These are phyloP conservation scores for Globisporangium parvum DNA, from an alignment of 352 stramenopile genomes.

Conservation along the genomic window DNA sequence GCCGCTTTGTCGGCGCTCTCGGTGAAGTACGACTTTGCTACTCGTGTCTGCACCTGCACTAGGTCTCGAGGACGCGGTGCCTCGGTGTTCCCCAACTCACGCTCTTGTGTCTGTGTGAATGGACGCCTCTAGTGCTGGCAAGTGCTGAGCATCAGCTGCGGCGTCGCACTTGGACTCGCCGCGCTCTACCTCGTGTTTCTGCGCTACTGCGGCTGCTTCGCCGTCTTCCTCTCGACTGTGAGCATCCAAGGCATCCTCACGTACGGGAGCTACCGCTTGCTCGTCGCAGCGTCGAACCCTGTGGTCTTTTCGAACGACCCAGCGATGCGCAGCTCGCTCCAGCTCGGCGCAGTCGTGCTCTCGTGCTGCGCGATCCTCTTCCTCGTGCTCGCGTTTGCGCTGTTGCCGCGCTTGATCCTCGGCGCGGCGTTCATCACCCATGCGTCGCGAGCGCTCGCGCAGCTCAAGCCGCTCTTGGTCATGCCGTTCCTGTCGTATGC, in stretches of 20 bases:
- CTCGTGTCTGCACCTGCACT: too few relatives aligned
- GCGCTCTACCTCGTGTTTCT: slow-evolving; percentile 67
- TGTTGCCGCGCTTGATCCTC: slow-evolving; percentile 59
- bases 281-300: slow-evolving; percentile 43
- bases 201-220: slow-evolving; percentile 73
- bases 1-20: too few relatives aligned
- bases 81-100: too few relatives aligned
- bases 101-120: too few relatives aligned
- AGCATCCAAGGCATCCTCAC: slow-evolving; percentile 55
- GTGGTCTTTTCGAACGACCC: slow-evolving; percentile 51
- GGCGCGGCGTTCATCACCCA: slow-evolving; percentile 76
- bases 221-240: slow-evolving; percentile 56
- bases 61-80: too few relatives aligned
- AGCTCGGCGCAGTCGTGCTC: slow-evolving; percentile 51
- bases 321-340: slow-evolving; percentile 59
- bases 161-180: slow-evolving; percentile 49
- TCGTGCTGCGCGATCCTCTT: slow-evolving; percentile 62
- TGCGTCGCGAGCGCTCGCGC: slow-evolving; percentile 50
- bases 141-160: slow-evolving; percentile 54
- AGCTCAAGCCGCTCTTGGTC: slow-evolving; percentile 61
- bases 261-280: slow-evolving; percentile 56
- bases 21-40: too few relatives aligned
- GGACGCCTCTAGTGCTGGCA: too few relatives aligned
- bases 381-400: slow-evolving; percentile 50
- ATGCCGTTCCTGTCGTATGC: slow-evolving; percentile 65